These are phyloP conservation scores for Auricularia sp. DNA, from an alignment of 768 basidiomycete genomes.

Conservation along the genomic window DNA sequence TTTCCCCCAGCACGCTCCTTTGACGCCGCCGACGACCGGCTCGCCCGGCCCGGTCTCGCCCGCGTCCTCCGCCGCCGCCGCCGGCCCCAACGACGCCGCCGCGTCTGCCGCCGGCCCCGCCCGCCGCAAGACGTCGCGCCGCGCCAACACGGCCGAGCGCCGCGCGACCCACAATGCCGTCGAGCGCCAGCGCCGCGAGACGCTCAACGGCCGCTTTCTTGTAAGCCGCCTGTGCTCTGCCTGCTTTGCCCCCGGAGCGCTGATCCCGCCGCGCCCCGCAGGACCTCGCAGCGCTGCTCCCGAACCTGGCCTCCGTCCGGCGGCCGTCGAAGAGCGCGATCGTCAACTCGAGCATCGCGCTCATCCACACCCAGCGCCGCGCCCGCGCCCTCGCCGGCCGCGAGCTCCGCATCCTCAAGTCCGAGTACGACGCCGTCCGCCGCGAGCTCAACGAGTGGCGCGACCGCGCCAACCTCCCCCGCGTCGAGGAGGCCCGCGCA, in stretches of 20 bases:
- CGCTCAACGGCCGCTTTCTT: conserved; percentile 85
- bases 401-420: conserved; percentile 68
- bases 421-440: conserved; percentile 78
- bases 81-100: conserved; percentile 5
- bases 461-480: conserved; percentile 58
- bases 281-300: conserved; percentile 87
- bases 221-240: conserved; percentile 30
- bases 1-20: conserved; percentile 9
- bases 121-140: conserved; percentile 75
- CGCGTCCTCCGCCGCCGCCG: conserved; percentile 4
- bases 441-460: conserved; percentile 93
- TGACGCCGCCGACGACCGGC: conserved; percentile 4
- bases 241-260: not conserved
- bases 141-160: conserved; percentile 95
- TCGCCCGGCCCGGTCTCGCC: conserved; percentile 3
- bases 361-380: conserved; percentile 72
- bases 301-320: conserved; percentile 82
- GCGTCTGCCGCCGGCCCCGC: conserved; percentile 21
- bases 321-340: conserved; percentile 95
- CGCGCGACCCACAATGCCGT: conserved; percentile 96
- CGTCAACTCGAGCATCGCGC: conserved; percentile 90
- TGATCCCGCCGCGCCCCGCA: conserved; percentile 20
- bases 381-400: conserved; percentile 73
- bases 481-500: conserved; percentile 61
- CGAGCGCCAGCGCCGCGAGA: conserved; percentile 87